Evolutionary conservation across 2,329 filamentous ascomycete species (phyloP).

Genomic region (Dothistroma pini): DNA sequence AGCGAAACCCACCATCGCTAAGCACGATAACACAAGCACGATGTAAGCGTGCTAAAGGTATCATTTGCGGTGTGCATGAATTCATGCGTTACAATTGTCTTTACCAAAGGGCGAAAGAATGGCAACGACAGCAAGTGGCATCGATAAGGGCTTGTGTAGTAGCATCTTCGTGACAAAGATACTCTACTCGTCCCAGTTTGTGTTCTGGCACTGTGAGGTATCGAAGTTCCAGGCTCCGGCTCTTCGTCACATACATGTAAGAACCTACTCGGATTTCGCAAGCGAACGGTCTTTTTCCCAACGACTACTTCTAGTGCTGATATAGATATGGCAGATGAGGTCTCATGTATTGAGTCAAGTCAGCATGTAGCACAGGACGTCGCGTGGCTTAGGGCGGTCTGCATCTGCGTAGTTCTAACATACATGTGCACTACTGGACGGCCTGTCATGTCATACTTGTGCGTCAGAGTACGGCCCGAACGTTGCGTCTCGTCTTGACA

Average conservation of each 20-base stretch:
- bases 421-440: too few relatives aligned
- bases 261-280: too few relatives aligned
- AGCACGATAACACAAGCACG: conserved; percentile 32
- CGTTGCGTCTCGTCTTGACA: too few relatives aligned
- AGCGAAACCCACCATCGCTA: conserved; percentile 39
- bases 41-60: conserved; percentile 26
- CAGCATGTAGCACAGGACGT: not conserved
- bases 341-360: not conserved
- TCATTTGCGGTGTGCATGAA: not conserved
- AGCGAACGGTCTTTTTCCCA: too few relatives aligned
- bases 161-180: not conserved
- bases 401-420: too few relatives aligned
- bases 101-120: conserved; percentile 38
- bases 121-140: conserved; percentile 15
- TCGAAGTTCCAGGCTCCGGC: too few relatives aligned
- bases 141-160: not conserved
- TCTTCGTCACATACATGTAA: too few relatives aligned
- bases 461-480: too few relatives aligned
- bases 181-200: too few relatives aligned
- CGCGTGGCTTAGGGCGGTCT: not conserved
- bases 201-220: too few relatives aligned
- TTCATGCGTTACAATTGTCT: conserved; percentile 41
- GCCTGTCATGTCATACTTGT: too few relatives aligned
- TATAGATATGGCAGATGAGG: not conserved
- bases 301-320: not conserved